Base-by-base conservation (phyloP, 2,329 filamentous ascomycete species). In the Ascochyta pisi region DNA sequence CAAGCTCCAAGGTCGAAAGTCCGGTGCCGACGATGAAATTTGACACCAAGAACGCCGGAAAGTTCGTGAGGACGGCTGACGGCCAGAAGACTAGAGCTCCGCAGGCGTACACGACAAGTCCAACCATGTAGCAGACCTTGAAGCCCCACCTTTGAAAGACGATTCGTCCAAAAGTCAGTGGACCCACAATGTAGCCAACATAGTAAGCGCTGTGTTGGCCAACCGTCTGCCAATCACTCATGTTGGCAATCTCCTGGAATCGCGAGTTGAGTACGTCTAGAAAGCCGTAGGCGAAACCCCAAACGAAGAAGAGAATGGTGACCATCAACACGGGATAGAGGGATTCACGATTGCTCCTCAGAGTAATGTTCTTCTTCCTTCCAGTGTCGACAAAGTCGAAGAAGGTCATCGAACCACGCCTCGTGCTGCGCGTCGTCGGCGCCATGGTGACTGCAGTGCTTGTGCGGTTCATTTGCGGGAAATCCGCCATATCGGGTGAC, bases 281-380 rank as follows among this genome's bases (percentile, higher is more conserved):
- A 2, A 96, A 82, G 0, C 93, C 93, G 65, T 96, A 96, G 0
- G 92, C 92, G 54, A 96, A 89, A 0, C 93, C 93, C 92, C 92
- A 96, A 3, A 96, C 79, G 61, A 96, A 87, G 76, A 96, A 96
- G 0, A 96, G 79, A 6, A 93, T 83, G 1, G 90, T 91, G 22
- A 96, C 91, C 60, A 91, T 81, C 15, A 84, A 82, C 67, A 90
- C 88, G 61, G 91, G 91, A 61, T 87, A 89, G 62, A 90, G 78
- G 0, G 88, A 90, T 60, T 92, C 89, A 10, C 76, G 71, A 1
- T 81, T 81, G 1, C 84, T 86, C 53, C 86, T 84, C 22, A 85
- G 80, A 7, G 91, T 83, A 80, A 92, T 87, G 68, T 86, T 89
- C 74, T 90, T 91, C 3, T 86, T 87, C 60, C 80, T 66, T 6